Evolutionary conservation across 2,329 filamentous ascomycete genomes (phyloP), one percentile per base, ranked within the genome.

Genomic region (Colletotrichum sansevieriae): DNA sequence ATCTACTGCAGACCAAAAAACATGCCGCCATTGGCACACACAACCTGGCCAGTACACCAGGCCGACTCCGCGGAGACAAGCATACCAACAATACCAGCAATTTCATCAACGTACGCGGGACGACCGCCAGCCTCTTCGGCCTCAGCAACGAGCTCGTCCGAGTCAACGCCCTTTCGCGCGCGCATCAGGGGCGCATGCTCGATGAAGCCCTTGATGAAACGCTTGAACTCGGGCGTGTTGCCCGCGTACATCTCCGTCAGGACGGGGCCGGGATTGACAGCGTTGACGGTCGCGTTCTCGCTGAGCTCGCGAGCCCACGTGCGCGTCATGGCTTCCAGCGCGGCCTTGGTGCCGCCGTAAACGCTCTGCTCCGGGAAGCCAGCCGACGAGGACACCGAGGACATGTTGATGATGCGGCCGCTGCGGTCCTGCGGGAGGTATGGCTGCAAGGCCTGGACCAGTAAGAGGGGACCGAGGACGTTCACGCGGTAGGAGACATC

Each of bases 1-100:
- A 2, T 43, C 47, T 70, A 73, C 59, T 76, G 78, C 78, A 80
- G 78, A 18, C 71, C 71, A 15, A 75, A 68, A 60, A 83, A 61
- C 88, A 94, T 90, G 7, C 93, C 93, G 1, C 93, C 93, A 76
- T 95, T 95, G 8, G 92, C 92, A 80, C 90, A 92, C 4, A 96
- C 87, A 25, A 94, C 91, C 78, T 91, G 91, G 1, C 93, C 93
- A 0, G 92, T 96, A 75, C 89, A 91, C 92, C 92, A 95, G 8
- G 83, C 86, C n/a, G 87, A 86, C 76, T 95, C 93, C 6, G 84
- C 83, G 5, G 87, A 86, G 76, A 91, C 93, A 22, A 95, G 79
- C 91, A 95, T 94, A 2, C 87, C 91, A 18, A 94, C 90, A 5
- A 93, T 86, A 0, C 92, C 92, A 0, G 91, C 92, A 78, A 95